Percentiles rank a stretch among this genome's conserved stretches.
These are phyloP conservation scores for Panaeolus papilionaceus DNA, from an alignment of 768 basidiomycete species.

Conservation along the genomic window DNA sequence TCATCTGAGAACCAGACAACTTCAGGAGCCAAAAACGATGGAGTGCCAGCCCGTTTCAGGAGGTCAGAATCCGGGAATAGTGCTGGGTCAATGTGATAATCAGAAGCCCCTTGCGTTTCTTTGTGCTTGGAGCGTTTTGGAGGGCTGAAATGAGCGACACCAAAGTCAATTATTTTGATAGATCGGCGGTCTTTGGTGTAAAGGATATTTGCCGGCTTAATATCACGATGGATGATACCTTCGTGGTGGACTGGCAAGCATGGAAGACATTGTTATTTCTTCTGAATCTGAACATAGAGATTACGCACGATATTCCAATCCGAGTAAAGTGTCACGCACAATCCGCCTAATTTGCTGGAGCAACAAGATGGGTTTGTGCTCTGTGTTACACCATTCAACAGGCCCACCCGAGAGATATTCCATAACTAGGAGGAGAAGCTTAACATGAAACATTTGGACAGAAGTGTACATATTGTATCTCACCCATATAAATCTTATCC, in stretches of 20 bases:
- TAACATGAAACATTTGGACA: not conserved
- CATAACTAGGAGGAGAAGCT: constrained; percentile 37
- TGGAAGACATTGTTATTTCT: constrained; percentile 13
- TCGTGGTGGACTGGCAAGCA: constrained; percentile 41
- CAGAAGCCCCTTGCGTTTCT: constrained; percentile 18
- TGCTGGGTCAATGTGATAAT: constrained; percentile 32
- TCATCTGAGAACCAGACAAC: constrained; percentile 47
- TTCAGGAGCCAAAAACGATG: constrained; percentile 52
- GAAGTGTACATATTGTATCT: constrained; percentile 32
- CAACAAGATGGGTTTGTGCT: constrained; percentile 39
- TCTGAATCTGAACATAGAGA: constrained; percentile 13
- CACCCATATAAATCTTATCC: constrained; percentile 87
- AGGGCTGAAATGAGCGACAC: constrained; percentile 49
- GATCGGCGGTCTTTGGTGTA: constrained; percentile 57
- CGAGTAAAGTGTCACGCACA: constrained; percentile 47
- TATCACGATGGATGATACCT: constrained; percentile 85
- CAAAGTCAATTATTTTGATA: constrained; percentile 93
- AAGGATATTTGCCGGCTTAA: constrained; percentile 90
- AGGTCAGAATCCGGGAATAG: constrained; percentile 47
- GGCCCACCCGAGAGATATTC: constrained; percentile 50
- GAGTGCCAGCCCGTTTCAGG: constrained; percentile 47
- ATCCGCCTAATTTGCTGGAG: constrained; percentile 47
- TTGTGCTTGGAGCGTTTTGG: constrained; percentile 25
- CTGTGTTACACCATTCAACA: constrained; percentile 42
- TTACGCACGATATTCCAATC: constrained; percentile 47